These are phyloP conservation scores for Paramyrothecium sp. DNA, from an alignment of 2,329 filamentous ascomycete genomes.

Conservation along the genomic window DNA sequence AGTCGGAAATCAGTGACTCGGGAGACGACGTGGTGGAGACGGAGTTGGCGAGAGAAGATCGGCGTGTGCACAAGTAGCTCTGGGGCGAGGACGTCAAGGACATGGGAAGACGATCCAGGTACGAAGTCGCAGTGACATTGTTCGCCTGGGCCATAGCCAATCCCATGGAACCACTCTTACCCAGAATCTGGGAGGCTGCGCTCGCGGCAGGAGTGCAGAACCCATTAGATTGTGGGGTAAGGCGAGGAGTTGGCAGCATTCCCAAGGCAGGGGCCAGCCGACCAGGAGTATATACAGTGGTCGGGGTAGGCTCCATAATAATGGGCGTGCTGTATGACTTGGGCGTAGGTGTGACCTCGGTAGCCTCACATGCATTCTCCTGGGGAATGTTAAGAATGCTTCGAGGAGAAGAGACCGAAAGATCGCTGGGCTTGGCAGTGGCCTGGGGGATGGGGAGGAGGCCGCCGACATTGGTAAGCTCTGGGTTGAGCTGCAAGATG, in stretches of 20 bases:
- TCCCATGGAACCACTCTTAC: constrained; percentile 56
- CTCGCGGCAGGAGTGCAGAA: constrained; percentile 61
- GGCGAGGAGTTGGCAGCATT: constrained; percentile 56
- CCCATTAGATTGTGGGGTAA: constrained; percentile 55
- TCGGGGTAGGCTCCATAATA: constrained; percentile 47
- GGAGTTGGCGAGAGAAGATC: constrained; percentile 62
- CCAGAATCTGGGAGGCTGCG: constrained; percentile 48
- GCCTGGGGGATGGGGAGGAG: constrained; percentile 37
- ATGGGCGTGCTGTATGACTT: constrained; percentile 39
- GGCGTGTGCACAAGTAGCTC: constrained; percentile 47
- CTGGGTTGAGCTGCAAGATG: constrained; percentile 54
- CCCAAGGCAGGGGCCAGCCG: constrained; percentile 52
- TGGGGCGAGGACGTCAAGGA: constrained; percentile 51
- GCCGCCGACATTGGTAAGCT: constrained; percentile 57
- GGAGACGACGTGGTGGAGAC: constrained; percentile 63
- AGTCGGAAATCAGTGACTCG: constrained; percentile 66
- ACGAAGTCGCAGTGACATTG: constrained; percentile 43
- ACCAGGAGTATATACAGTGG: constrained; percentile 40
- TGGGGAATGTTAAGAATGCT: constrained; percentile 43
- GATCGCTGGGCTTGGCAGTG: constrained; percentile 27
- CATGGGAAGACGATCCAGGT: constrained; percentile 51
- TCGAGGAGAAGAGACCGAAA: constrained; percentile 36
- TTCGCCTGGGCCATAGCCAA: constrained; percentile 58
- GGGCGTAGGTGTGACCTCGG: constrained; percentile 38
- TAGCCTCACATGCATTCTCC: constrained; percentile 35